These are phyloP conservation scores for Suillus weaverae DNA, from an alignment of 768 basidiomycete species.

Conservation along the genomic window DNA sequence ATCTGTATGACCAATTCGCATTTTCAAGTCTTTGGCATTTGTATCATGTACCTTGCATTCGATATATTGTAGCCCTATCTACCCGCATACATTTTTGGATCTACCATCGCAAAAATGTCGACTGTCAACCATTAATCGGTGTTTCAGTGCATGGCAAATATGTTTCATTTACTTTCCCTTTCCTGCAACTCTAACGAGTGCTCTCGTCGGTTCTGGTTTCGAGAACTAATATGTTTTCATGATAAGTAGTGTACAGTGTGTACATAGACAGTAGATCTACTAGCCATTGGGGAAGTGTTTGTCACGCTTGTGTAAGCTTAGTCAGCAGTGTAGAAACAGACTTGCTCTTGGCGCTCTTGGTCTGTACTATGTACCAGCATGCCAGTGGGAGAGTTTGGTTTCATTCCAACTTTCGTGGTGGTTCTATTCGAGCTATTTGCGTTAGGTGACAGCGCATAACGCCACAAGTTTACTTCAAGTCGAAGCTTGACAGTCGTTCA, in stretches of 20 bases:
- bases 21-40: neutral
- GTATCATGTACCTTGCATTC: conserved; percentile 2
- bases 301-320: neutral
- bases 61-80: conserved; percentile 1
- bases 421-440: neutral
- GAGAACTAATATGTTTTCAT: neutral
- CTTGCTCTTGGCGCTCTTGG: too few relatives aligned
- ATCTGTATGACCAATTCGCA: neutral
- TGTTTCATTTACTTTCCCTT: neutral
- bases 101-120: neutral
- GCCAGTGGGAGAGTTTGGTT: neutral
- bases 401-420: neutral
- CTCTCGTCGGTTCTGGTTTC: neutral
- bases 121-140: neutral
- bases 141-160: neutral
- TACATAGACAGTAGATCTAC: too few relatives aligned
- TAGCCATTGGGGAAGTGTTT: too few relatives aligned
- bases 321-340: neutral
- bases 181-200: neutral
- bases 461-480: neutral
- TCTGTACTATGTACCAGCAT: too few relatives aligned
- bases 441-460: neutral
- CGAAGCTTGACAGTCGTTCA: neutral
- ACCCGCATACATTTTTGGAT: neutral
- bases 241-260: too few relatives aligned